Conservation (phyloP, 345 rosid genomes). For the Hibiscus mutabilis region DNA sequence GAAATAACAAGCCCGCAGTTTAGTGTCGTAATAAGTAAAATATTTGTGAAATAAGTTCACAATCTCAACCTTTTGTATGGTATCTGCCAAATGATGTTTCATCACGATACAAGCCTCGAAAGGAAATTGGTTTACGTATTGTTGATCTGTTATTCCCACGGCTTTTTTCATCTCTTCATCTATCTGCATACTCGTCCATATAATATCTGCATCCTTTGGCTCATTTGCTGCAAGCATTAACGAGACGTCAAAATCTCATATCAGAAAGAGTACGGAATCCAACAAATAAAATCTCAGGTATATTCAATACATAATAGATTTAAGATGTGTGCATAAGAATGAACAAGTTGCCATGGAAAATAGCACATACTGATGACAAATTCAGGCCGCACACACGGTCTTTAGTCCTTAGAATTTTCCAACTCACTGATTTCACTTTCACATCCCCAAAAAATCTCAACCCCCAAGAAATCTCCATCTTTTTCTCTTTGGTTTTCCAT, state of each 20-base stretch:
- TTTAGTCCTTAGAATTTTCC: not conserved
- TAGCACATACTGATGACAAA: slow-evolving; percentile 65
- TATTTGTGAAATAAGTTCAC: not conserved
- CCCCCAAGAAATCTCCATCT: not conserved
- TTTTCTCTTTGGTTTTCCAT: not conserved
- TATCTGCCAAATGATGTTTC: slow-evolving; percentile 98
- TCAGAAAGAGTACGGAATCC: not conserved
- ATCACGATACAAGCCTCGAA: slow-evolving; percentile 93
- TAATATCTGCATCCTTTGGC: slow-evolving; percentile 74
- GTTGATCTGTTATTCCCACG: slow-evolving; percentile 68
- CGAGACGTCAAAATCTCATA: not conserved
- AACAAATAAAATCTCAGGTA: slow-evolving; percentile 1
- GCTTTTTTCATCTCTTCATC: slow-evolving; percentile 71
- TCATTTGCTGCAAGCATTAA: slow-evolving; percentile 50
- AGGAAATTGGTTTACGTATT: slow-evolving; percentile 79
- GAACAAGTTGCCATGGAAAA: slow-evolving; percentile 1
- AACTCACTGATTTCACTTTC: not conserved
- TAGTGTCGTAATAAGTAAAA: not conserved
- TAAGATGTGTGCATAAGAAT: not conserved
- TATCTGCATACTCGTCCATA: slow-evolving; percentile 88
- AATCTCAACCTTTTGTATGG: slow-evolving; percentile 60
- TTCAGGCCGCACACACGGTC: slow-evolving; percentile 36
- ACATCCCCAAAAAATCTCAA: not conserved
- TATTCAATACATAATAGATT: not conserved
- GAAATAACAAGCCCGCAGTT: not conserved